Base-by-base conservation (phyloP, 306 rosid species). In the Ammopiptanthus mongolicus region DNA sequence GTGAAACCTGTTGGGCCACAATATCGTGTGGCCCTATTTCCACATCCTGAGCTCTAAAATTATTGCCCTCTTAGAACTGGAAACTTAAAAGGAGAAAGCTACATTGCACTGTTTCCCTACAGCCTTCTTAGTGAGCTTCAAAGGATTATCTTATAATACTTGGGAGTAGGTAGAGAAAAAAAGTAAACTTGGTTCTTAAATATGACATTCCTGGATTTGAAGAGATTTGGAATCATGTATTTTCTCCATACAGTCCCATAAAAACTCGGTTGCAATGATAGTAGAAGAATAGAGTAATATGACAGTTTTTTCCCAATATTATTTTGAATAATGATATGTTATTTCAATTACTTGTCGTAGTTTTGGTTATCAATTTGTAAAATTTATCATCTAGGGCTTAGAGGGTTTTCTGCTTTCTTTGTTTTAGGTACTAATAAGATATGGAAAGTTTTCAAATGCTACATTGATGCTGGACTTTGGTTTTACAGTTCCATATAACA, bases 391-490 rank as follows among this genome's bases (percentile, higher is more conserved):
- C 56, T 57, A n/a, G 18, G 3, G 65, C 10, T 65, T 15, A 70
- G 74, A 3, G n/a, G 53, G 53, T 62, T 71, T 4, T 33, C 21
- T 65, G 46, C 19, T 37, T 60, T 66, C 28, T 71, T 60, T 77
- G 71, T 46, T 78, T 29, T 50, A 93, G 98, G 95, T 93, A n/a
- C 76, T 86, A 47, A 90, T 90, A 84, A 88, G 91, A 65, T 88
- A 90, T 55, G 98, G 98, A 69, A 89, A 90, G 48, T 90, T 90
- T 86, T 75, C 95, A 71, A 90, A 90, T 79, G 90, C 91, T 72
- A 89, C 91, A 71, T 78, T 93, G 80, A 68, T 89, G 81, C 78
- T 90, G 87, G 97, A 93, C 81, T 90, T 90, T 77, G 97, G 98
- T 77, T 93, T 93, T 85, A 78, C 97, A 33, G 81, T 93, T 69